Evolutionary conservation across 768 basidiomycete species (phyloP), one percentile per base, ranked within the genome.

Genomic region (Hygrophorus pudorinus): DNA sequence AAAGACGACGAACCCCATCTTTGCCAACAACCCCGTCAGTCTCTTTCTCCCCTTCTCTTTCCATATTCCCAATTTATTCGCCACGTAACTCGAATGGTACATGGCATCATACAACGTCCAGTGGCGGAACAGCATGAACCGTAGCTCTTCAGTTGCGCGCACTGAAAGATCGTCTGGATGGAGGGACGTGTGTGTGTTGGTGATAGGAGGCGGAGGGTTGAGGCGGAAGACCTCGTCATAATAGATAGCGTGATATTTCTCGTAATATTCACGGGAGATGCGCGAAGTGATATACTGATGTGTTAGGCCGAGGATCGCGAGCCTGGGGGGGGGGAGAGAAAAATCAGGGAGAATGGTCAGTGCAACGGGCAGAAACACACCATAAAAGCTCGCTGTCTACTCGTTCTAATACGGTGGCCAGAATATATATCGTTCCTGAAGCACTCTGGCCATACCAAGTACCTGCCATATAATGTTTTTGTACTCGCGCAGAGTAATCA

Each of bases 81-180:
- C 93, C 13, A 99, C 84, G 55, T 98, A 99, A 46, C 86, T 87
- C 2, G 92, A 96, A 61, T 99, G 94, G 55, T 83, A 82, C 96
- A 99, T 98, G 9, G 93, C 81, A 56, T 99, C 96, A 58, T 97
- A 98, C 37, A 99, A 65, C 24, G 85, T 97, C 96, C 96, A 99
- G 65, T 98, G 96, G 45, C 94, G 75, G 59, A 93, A 92, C 43
- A 97, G 73, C 65, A 83, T 92, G 61, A 99, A 98, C 18, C 96
- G 75, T 43, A 98, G 68, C 61, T 99, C 96, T 41, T 93, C 90
- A 27, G 79, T 81, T 32, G 82, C 70, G 31, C 88, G 77, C 50
- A 99, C 79, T 24, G 81, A 78, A 46, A 72, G 66, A 58, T 98
- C 93, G 53, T 97, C 92, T 1, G 94, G 86, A 50, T 74, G 76